These are phyloP conservation scores for Clarkia xantiana DNA, from an alignment of 345 rosid genomes.

Conservation along the genomic window DNA sequence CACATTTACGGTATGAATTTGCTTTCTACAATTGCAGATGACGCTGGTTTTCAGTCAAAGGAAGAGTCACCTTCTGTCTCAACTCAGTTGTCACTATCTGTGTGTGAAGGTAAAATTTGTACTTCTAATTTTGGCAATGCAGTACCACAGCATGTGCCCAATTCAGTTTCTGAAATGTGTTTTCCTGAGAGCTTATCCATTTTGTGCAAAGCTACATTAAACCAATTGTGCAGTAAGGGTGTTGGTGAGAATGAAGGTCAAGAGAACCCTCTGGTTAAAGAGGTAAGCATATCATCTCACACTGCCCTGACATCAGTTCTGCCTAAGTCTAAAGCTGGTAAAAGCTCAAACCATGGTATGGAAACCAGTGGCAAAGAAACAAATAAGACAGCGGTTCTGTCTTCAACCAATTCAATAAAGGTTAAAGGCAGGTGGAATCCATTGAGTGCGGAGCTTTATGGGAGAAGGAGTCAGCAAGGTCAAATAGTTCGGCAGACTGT, in stretches of 20 bases:
- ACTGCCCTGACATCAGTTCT: constrained; percentile 16
- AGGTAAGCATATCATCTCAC: constrained; percentile 19
- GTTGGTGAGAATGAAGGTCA: constrained; percentile 16
- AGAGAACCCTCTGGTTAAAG: constrained; percentile 18
- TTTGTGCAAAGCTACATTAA: constrained; percentile 13
- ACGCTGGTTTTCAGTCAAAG: constrained; percentile 10
- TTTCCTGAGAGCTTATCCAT: constrained; percentile 24
- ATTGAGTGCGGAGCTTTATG: constrained; percentile 19
- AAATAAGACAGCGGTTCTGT: constrained; percentile 16
- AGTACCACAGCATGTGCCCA: constrained; percentile 17
- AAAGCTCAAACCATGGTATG: constrained; percentile 12
- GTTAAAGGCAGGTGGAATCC: constrained; percentile 14
- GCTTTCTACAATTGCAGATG: constrained; percentile 12
- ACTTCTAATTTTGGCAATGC: constrained; percentile 23
- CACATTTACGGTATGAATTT: constrained; percentile 12
- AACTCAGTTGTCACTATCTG: constrained; percentile 15
- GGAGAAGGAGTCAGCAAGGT: constrained; percentile 25
- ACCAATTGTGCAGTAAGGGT: constrained; percentile 18
- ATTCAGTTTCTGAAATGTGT: constrained; percentile 21
- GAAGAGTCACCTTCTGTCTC: constrained; percentile 17
- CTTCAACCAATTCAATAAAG: constrained; percentile 18
- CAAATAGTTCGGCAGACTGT: constrained; percentile 25
- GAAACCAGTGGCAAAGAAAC: constrained; percentile 16
- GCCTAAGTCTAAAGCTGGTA: constrained; percentile 16
- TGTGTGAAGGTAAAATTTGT: constrained; percentile 12